Evolutionary conservation across 306 rosid species (phyloP).

Genomic region (Lathyrus tuberosus): DNA sequence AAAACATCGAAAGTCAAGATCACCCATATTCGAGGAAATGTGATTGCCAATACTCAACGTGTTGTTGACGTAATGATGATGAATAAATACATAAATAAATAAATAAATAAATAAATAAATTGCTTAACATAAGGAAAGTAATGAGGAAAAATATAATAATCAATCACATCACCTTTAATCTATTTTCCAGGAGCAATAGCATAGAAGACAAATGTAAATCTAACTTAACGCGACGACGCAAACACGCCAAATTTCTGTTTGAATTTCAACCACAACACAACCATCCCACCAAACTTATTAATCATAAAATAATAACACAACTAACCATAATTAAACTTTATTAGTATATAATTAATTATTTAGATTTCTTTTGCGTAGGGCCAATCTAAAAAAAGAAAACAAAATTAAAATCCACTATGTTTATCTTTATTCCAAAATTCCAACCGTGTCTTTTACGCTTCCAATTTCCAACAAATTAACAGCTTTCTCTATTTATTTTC

Average conservation of each 20-base stretch:
- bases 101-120: background rate
- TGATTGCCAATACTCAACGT: background rate
- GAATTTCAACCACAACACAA: conserved; percentile 10
- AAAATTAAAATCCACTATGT: conserved; percentile 13
- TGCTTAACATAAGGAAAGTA: background rate
- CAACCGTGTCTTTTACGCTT: conserved; percentile 46
- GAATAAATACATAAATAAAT: background rate
- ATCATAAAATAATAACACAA: conserved; percentile 29
- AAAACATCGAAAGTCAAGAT: conserved; percentile 35
- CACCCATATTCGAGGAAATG: conserved; percentile 20
- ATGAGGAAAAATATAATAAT: background rate
- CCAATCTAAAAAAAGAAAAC: conserved; percentile 5
- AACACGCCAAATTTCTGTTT: conserved; percentile 22
- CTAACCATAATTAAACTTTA: conserved; percentile 29
- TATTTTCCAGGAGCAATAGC: no score
- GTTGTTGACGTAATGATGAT: conserved; percentile 3
- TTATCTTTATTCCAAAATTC: conserved; percentile 45
- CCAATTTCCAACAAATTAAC: conserved; percentile 30
- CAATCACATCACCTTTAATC: conserved; percentile 1
- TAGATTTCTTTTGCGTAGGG: conserved; percentile 5
- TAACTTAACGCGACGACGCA: background rate
- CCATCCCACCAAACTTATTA: conserved; percentile 40
- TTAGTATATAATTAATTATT: background rate
- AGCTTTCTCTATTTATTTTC: conserved; percentile 8
- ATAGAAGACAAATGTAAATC: no score